Evolutionary conservation across 2,329 filamentous ascomycete genomes (phyloP).

Genomic region (Endoconidiophora polonica): DNA sequence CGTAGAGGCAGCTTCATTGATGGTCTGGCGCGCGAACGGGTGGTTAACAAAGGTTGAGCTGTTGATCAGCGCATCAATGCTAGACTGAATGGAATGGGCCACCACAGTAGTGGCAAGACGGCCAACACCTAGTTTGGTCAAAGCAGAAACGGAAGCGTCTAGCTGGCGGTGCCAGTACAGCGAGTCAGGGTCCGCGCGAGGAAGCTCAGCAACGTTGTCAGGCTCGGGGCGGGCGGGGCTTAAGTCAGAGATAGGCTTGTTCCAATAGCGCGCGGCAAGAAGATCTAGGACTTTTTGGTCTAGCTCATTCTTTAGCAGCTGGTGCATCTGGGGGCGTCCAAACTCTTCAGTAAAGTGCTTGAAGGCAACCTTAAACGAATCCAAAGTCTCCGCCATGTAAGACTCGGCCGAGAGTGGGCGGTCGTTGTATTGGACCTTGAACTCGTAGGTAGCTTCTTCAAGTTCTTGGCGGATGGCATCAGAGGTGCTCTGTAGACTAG

Average conservation of each 20-base stretch:
- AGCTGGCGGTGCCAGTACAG: conserved; percentile 89
- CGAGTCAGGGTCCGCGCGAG: conserved; percentile 70
- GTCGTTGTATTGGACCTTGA: conserved; percentile 99
- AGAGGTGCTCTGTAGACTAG: conserved; percentile 72
- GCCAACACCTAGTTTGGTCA: conserved; percentile 90
- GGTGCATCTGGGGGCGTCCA: conserved; percentile 73
- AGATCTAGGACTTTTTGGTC: conserved; percentile 91
- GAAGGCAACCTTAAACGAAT: conserved; percentile 95
- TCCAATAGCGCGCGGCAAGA: conserved; percentile 90
- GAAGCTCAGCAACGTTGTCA: conserved; percentile 59
- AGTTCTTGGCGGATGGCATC: conserved; percentile 90
- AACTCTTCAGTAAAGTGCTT: conserved; percentile 85
- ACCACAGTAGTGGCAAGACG: conserved; percentile 84
- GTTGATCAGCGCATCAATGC: conserved; percentile 62
- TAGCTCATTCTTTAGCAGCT: conserved; percentile 77
- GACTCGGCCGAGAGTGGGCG: conserved; percentile 87
- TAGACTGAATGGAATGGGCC: conserved; percentile 67
- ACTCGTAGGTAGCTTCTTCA: conserved; percentile 93
- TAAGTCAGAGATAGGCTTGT: conserved; percentile 82
- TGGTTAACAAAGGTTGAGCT: conserved; percentile 77
- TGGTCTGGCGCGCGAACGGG: conserved; percentile 84
- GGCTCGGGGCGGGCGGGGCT: conserved; percentile 46
- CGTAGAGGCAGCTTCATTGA: conserved; percentile 72
- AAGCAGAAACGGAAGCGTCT: conserved; percentile 72
- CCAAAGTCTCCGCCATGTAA: conserved; percentile 85